Evolutionary conservation across 768 basidiomycete species (phyloP).

Genomic region (Rhizopogon vesiculosus): DNA sequence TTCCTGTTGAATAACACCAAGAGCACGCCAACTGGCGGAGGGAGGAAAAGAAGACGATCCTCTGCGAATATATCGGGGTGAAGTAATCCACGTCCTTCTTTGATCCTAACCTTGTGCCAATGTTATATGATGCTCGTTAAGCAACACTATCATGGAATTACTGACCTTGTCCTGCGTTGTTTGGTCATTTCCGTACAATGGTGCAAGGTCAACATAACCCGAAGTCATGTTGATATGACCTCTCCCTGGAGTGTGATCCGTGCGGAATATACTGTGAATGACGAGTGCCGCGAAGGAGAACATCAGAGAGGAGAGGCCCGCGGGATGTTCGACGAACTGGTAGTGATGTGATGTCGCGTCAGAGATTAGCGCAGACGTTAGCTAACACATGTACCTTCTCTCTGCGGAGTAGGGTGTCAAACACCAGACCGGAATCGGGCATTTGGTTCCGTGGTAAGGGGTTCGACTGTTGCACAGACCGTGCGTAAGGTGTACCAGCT

Average conservation of each 20-base stretch:
- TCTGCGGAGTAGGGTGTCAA: constrained; percentile 72
- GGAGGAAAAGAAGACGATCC: constrained; percentile 69
- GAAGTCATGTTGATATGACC: constrained; percentile 75
- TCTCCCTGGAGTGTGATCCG: constrained; percentile 51
- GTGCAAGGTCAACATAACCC: constrained; percentile 80
- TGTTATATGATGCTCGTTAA: background rate
- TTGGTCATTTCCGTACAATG: constrained; percentile 75
- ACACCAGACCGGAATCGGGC: constrained; percentile 76
- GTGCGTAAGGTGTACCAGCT: constrained; percentile 73
- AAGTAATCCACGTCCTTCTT: constrained; percentile 65
- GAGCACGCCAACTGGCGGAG: constrained; percentile 69
- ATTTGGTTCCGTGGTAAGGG: constrained; percentile 62
- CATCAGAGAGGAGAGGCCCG: constrained; percentile 74
- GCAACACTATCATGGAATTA: constrained; percentile 16
- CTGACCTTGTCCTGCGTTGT: constrained; percentile 50
- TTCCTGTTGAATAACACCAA: constrained; percentile 82
- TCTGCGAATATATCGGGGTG: constrained; percentile 75
- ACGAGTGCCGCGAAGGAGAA: constrained; percentile 81
- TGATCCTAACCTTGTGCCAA: constrained; percentile 27
- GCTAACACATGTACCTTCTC: constrained; percentile 42
- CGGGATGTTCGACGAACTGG: constrained; percentile 73
- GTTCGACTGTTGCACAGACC: constrained; percentile 69
- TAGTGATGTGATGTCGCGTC: constrained; percentile 7
- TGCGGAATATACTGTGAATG: constrained; percentile 85
- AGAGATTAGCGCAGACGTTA: background rate